A percentile compares a stretch with the other conserved stretches of the same genome.
phyloP scores from a whole-genome alignment of 768 basidiomycete species.

The Lactarius trivialis region DNA sequence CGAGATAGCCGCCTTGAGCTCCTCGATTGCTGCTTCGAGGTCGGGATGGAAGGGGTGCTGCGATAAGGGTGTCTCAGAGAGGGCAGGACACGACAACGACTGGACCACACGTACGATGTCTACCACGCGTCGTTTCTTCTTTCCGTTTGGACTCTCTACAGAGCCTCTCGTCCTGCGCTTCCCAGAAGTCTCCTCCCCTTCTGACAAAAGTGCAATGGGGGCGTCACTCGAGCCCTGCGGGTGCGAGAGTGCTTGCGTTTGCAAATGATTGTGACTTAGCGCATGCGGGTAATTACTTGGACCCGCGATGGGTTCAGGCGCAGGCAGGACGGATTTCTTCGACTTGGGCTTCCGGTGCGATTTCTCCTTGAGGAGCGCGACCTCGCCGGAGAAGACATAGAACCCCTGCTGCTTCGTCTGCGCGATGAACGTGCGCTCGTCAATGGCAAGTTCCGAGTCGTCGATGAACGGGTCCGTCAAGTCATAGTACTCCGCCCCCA shows the following conservation, averaged over 20 bases:
- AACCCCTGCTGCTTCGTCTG: constrained; percentile 91
- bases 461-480: constrained; percentile 92
- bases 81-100: background rate
- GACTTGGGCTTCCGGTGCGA: constrained; percentile 20
- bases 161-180: constrained; percentile 15
- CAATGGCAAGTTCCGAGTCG: constrained; percentile 87
- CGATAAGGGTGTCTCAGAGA: background rate
- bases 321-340: constrained; percentile 17
- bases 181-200: constrained; percentile 30
- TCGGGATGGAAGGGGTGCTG: constrained; percentile 67
- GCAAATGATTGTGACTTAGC: constrained; percentile 8
- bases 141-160: constrained; percentile 30
- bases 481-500: constrained; percentile 79
- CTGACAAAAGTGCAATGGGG: constrained; percentile 42
- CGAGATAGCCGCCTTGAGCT: constrained; percentile 52
- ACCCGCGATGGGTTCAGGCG: constrained; percentile 21
- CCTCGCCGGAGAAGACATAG: constrained; percentile 84
- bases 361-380: constrained; percentile 80
- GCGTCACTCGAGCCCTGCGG: constrained; percentile 43
- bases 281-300: constrained; percentile 19
- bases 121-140: constrained; percentile 67
- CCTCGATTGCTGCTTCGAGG: constrained; percentile 53
- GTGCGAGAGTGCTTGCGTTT: background rate
- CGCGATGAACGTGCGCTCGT: constrained; percentile 86
- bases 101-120: constrained; percentile 44